Evolutionary conservation across 306 rosid genomes (phyloP), one percentile per base, ranked within the genome.

Genomic region (Fragaria iinumae): DNA sequence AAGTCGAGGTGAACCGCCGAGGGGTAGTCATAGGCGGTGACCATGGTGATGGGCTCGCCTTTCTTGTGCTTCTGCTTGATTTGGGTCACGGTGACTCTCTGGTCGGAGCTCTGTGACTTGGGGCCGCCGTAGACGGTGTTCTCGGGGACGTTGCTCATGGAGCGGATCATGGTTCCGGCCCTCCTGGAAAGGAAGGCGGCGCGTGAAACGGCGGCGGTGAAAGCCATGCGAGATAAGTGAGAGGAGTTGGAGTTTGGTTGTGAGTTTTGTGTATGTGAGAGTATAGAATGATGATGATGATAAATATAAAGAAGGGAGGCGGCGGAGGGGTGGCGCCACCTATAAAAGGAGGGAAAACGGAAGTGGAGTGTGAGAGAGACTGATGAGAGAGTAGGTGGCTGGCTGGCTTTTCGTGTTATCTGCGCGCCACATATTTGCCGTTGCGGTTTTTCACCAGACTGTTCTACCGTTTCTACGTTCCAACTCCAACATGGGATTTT

Each of bases 1-100:
- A 75, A 84, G 43, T 93, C 94, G 3, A 93, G 13, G 79, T 93
- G 97, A 47, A 93, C 94, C 0, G 89, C 97, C 0, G 97, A 81
- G 2, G 98, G 96, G 88, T 95, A 95, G 75, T 95, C 98, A 45
- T 95, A 95, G 41, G 98, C 97, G n/a, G 98, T 95, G 45, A 95
- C 97, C 80, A 95, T 67, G 1, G 97, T 87, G 65, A 95, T 92
- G 12, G 96, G 97, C 73, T 88, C 84, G 13, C 86, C 77, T 39
- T 81, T 84, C 25, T 76, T 72, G 71, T 92, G 82, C 83, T 90
- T 92, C 65, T 87, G 89, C 72, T 73, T 83, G 50, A 95, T 63
- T 16, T 83, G 82, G 49, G 89, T 79, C 11, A 92, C 77, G 6
- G 98, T 90, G 17, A 90, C 89, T 73, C 97, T 80, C 63, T 88